Conservation (phyloP, 257 asterid genomes). For the Salvia rosmarinus region DNA sequence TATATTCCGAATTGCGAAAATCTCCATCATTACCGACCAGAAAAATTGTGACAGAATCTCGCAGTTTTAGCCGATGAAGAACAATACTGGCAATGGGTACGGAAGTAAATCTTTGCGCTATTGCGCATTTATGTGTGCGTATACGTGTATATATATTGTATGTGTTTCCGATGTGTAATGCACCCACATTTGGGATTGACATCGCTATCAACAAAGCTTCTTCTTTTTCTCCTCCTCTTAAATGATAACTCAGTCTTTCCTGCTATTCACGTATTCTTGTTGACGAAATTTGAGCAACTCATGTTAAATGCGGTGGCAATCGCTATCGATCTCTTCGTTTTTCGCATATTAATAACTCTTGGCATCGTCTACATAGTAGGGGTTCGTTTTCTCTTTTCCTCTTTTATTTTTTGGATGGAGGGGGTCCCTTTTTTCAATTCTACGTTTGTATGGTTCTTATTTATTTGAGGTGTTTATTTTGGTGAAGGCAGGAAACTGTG, state of each 20-base stretch:
- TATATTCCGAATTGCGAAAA: neutral
- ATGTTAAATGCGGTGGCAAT: slow-evolving; percentile 15
- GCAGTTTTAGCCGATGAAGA: slow-evolving; percentile 4
- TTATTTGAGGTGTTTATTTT: neutral
- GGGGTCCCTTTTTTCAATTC: neutral
- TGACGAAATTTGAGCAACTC: slow-evolving; percentile 19
- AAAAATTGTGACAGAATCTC: neutral
- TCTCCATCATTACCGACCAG: neutral
- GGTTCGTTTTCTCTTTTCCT: too few relatives aligned
- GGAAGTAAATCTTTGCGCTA: neutral
- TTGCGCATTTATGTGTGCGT: neutral
- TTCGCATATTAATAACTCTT: neutral
- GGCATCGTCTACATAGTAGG: slow-evolving; percentile 11
- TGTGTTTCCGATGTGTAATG: slow-evolving; percentile 39
- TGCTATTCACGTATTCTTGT: neutral
- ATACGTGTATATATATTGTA: neutral
- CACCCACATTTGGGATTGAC: slow-evolving; percentile 28
- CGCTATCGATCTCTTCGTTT: slow-evolving; percentile 17
- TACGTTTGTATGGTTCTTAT: neutral
- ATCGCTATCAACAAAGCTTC: slow-evolving; percentile 25
- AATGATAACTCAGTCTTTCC: neutral
- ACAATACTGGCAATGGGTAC: neutral
- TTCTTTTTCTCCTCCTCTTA: neutral
- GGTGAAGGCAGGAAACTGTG: slow-evolving; percentile 28
- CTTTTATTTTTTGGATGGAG: too few relatives aligned